Evolutionary conservation across 805 yeast species (phyloP).

Genomic region (Spencermartinsiella europaea): DNA sequence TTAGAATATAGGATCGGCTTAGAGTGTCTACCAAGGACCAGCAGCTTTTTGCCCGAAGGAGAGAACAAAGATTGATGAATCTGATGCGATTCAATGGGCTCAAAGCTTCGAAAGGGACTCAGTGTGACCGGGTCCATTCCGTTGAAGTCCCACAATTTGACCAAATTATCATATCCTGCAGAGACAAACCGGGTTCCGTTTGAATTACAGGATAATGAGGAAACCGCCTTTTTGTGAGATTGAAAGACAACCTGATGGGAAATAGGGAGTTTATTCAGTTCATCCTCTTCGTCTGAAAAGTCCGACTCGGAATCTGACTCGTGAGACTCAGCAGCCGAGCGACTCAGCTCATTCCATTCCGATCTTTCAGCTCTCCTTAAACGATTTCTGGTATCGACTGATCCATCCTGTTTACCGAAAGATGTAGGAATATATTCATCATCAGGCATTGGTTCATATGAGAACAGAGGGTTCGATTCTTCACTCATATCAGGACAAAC

Average conservation of each 20-base stretch:
- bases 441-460: no score
- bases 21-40: slow-evolving; percentile 23
- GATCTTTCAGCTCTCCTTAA: not conserved
- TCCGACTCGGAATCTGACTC: slow-evolving; percentile 8
- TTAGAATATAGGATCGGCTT: slow-evolving; percentile 25
- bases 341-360: not conserved
- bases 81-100: slow-evolving; percentile 25
- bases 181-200: slow-evolving; percentile 29
- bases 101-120: slow-evolving; percentile 24
- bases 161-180: slow-evolving; percentile 25
- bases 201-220: slow-evolving; percentile 23
- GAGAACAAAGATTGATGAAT: slow-evolving; percentile 21
- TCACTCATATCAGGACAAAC: no score
- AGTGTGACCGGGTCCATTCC: slow-evolving; percentile 27
- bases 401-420: slow-evolving; percentile 14
- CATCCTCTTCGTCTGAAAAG: slow-evolving; percentile 27
- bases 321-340: not conserved
- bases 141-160: slow-evolving; percentile 33
- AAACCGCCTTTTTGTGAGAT: slow-evolving; percentile 22
- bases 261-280: slow-evolving; percentile 32
- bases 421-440: slow-evolving; percentile 9
- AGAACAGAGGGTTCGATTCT: no score
- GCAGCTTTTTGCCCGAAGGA: slow-evolving; percentile 19
- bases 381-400: not conserved
- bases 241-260: slow-evolving; percentile 30